Percentiles rank a stretch among this genome's conserved stretches.
Conservation (phyloP, 1,284 basidiomycete species). For the Heterobasidion occidentale region DNA sequence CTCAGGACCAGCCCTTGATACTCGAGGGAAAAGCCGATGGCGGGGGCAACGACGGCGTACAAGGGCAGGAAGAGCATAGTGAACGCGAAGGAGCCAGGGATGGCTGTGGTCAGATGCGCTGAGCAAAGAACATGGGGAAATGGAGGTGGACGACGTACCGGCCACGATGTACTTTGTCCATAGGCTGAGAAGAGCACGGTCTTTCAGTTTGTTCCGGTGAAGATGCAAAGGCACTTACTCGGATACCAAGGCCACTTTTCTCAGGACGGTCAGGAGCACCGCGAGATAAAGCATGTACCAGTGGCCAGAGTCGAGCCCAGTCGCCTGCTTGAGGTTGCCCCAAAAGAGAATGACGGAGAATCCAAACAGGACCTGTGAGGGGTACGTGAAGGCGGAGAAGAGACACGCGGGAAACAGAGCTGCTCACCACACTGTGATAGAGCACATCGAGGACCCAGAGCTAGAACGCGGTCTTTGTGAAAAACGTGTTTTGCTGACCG, state of each 20-base stretch:
- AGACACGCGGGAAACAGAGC: neutral
- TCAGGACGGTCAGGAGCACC: slow-evolving; percentile 90
- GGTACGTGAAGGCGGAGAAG: neutral
- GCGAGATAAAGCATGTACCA: slow-evolving; percentile 95
- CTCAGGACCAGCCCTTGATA: slow-evolving; percentile 82
- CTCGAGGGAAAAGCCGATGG: slow-evolving; percentile 86
- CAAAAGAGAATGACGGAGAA: slow-evolving; percentile 90
- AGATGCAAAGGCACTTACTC: slow-evolving; percentile 56
- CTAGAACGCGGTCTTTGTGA: slow-evolving; percentile 92
- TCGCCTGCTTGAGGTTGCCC: slow-evolving; percentile 77
- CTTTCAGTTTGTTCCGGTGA: slow-evolving; percentile 8
- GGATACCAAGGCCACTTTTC: slow-evolving; percentile 95
- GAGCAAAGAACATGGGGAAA: slow-evolving; percentile 6
- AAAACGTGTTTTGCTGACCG: slow-evolving; percentile 89
- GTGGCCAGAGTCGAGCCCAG: slow-evolving; percentile 82
- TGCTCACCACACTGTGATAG: slow-evolving; percentile 86
- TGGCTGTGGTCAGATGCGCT: slow-evolving; percentile 41
- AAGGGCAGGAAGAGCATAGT: slow-evolving; percentile 91
- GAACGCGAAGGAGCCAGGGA: slow-evolving; percentile 94
- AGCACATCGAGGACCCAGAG: slow-evolving; percentile 93
- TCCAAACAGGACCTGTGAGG: slow-evolving; percentile 67
- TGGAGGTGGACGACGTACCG: slow-evolving; percentile 32
- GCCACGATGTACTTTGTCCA: slow-evolving; percentile 99
- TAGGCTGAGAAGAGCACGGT: slow-evolving; percentile 42
- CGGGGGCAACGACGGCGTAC: slow-evolving; percentile 85